phyloP scores from a whole-genome alignment of 257 asterid species.

The Rauvolfia tetraphylla region DNA sequence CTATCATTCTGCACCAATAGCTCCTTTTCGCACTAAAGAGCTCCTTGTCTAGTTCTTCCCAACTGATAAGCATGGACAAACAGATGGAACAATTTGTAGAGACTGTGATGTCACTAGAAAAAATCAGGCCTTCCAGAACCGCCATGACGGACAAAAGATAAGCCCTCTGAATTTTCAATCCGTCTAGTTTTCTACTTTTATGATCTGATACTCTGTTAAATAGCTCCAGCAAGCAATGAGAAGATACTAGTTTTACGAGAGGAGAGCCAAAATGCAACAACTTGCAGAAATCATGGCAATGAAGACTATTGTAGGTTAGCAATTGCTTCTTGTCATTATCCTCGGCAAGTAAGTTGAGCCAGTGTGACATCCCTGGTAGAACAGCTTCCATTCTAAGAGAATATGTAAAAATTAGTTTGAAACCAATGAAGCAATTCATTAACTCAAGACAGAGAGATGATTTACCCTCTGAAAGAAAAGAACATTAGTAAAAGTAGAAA shows the following conservation, averaged over 20 bases:
- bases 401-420: conserved; percentile 22
- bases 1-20: conserved; percentile 72
- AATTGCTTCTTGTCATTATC: conserved; percentile 31
- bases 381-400: conserved; percentile 48
- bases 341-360: conserved; percentile 40
- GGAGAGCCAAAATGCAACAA: conserved; percentile 82
- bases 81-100: conserved; percentile 68
- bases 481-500: conserved; percentile 56
- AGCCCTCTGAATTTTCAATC: conserved; percentile 38
- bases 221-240: conserved; percentile 67
- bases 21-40: conserved; percentile 24
- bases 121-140: conserved; percentile 68
- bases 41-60: conserved; percentile 46
- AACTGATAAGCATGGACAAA: conserved; percentile 52
- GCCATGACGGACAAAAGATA: conserved; percentile 50
- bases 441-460: conserved; percentile 1
- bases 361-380: conserved; percentile 59
- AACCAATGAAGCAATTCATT: not conserved
- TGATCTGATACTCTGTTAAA: conserved; percentile 47
- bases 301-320: conserved; percentile 47
- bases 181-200: conserved; percentile 28
- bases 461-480: conserved; percentile 76
- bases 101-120: conserved; percentile 50
- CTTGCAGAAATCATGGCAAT: conserved; percentile 74
- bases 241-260: conserved; percentile 57